Evolutionary conservation across 805 yeast species (phyloP), one percentile per base, ranked within the genome.

Genomic region (Ogataea glucozyma): DNA sequence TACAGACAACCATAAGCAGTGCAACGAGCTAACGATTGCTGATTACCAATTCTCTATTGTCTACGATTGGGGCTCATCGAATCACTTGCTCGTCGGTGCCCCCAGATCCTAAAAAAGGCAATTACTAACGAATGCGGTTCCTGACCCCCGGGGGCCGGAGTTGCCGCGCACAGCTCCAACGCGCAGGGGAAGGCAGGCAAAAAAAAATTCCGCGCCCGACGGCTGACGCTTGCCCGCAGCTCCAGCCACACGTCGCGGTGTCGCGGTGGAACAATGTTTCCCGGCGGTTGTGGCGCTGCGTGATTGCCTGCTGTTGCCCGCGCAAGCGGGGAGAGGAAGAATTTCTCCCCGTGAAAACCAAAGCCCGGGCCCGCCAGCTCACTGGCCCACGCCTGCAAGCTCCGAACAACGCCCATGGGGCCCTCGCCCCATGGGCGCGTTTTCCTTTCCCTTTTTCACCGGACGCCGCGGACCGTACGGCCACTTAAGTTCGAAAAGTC

Each of bases 401-500:
- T 7, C 31, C 12, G 17, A 10, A 22, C 19, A 11, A 13, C 33
- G 16, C 33, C 17, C 22, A 31, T 19, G 37, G n/a, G 21, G n/a
- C 8, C 13, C 34, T 5, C 20, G 32, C 18, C 10, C 27, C n/a
- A n/a, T n/a, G n/a, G 16, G 26, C 23, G 29, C 14, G 27, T 20
- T 35, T 13, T 14, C 24, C 24, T 18, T 12, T 23, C 20, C 30
- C n/a, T n/a, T n/a, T n/a, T n/a, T 14, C 17, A 8, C 13, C 26
- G 31, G 40, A 36, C 31, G 20, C 32, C 29, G 26, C n/a, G 29
- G 40, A 13, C 31, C 18, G 41, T 12, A 33, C 4, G 27, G 5
- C 22, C 21, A 8, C 27, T 38, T 38, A 38, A 29, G 41, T 21
- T 38, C 34, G 35, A 16, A 29, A 38, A 38, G 41, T 29, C 41